Percentiles rank a stretch among this genome's conserved stretches.
phyloP scores from a whole-genome alignment of 75 land plant genomes.

The Pinus tabuliformis region DNA sequence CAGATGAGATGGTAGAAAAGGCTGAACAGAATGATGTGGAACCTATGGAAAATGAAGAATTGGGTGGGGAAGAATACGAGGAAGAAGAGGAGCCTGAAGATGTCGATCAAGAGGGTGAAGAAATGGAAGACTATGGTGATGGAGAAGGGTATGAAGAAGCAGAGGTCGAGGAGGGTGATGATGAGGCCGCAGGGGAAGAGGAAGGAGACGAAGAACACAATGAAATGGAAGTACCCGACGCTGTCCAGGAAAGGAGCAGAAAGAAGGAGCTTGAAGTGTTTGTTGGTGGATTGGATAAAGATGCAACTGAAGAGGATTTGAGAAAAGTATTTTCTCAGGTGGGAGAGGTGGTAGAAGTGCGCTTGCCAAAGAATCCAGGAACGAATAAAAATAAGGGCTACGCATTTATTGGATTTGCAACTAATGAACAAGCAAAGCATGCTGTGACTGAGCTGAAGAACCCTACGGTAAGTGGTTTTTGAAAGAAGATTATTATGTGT shows the following conservation, averaged over 20 bases:
- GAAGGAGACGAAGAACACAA: conserved; percentile 24
- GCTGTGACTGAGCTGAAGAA: conserved; percentile 69
- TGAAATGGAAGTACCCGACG: conserved; percentile 17
- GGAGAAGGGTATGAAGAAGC: conserved; percentile 21
- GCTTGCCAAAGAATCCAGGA: conserved; percentile 66
- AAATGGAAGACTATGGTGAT: conserved; percentile 13
- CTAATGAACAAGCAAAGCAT: conserved; percentile 65
- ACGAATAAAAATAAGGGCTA: conserved; percentile 93
- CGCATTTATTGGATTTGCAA: conserved; percentile 88
- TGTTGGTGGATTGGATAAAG: conserved; percentile 88
- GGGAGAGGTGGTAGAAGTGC: conserved; percentile 77
- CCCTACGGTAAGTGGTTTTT: conserved; percentile 38
- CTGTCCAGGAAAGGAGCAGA: conserved; percentile 35
- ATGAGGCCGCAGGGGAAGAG: conserved; percentile 18
- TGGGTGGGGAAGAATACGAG: conserved; percentile 1
- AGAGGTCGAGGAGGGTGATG: conserved; percentile 20
- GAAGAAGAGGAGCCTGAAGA: conserved; percentile 18
- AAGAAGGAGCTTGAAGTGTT: conserved; percentile 80
- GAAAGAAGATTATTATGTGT: background rate
- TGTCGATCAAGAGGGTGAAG: conserved; percentile 16
- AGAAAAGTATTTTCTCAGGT: conserved; percentile 54
- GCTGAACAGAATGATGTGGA: background rate
- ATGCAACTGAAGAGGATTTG: conserved; percentile 81
- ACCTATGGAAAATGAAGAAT: conserved; percentile 7
- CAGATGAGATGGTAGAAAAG: background rate